A percentile compares a stretch with the other conserved stretches of the same genome.
Conservation (phyloP, 306 rosid species). For the Trifolium fragiferum region DNA sequence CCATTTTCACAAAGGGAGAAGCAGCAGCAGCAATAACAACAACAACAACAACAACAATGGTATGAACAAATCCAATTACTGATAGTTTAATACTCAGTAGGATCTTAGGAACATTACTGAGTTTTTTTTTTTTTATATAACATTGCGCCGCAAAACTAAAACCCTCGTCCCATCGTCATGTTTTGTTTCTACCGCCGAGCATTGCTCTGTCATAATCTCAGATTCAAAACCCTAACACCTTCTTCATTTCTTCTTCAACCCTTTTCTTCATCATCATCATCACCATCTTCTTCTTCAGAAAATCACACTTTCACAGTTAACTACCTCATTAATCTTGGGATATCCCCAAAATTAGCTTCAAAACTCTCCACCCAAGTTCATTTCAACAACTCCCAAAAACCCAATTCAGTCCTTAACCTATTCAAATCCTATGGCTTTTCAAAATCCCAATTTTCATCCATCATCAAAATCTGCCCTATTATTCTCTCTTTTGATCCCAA, state of each 20-base stretch:
- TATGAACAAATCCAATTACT: too few relatives aligned
- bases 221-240: neutral
- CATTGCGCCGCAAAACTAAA: too few relatives aligned
- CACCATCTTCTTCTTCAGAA: neutral
- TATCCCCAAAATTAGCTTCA: constrained; percentile 44
- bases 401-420: constrained; percentile 38
- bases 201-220: neutral
- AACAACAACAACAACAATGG: too few relatives aligned
- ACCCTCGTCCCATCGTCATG: neutral
- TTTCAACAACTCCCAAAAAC: constrained; percentile 34
- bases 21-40: too few relatives aligned
- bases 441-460: neutral
- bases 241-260: neutral
- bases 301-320: constrained; percentile 26
- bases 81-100: too few relatives aligned
- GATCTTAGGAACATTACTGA: too few relatives aligned
- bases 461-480: neutral
- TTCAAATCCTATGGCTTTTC: constrained; percentile 25
- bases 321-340: constrained; percentile 40
- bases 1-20: too few relatives aligned
- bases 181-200: neutral
- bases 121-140: too few relatives aligned
- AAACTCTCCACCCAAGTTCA: constrained; percentile 36
- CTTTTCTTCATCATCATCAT: too few relatives aligned
- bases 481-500: neutral